These are phyloP conservation scores for Trichocladium uniseriatum DNA, from an alignment of 495 filamentous ascomycete species.

Conservation along the genomic window DNA sequence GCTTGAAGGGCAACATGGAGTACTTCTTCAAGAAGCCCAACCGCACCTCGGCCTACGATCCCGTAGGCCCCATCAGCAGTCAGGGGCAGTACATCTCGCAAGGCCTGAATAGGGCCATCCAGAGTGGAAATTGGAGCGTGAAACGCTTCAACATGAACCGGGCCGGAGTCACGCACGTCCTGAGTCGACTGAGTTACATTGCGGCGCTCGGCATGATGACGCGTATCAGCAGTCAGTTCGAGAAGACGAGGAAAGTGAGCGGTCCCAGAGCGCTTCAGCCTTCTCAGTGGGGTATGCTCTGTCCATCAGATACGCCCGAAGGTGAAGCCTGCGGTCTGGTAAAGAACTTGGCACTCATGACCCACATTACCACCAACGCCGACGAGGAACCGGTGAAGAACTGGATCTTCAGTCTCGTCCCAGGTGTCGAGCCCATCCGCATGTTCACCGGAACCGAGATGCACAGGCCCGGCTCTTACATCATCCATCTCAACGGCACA, in stretches of 20 bases:
- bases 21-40: conserved; percentile 87
- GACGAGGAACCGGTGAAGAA: conserved; percentile 81
- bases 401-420: conserved; percentile 71
- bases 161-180: conserved; percentile 91
- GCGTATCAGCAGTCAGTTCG: conserved; percentile 94
- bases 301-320: conserved; percentile 93
- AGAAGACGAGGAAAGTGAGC: conserved; percentile 92
- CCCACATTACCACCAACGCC: conserved; percentile 93
- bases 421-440: conserved; percentile 43
- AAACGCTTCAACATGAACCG: conserved; percentile 98
- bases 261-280: conserved; percentile 93
- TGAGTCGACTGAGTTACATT: conserved; percentile 93
- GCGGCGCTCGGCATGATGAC: conserved; percentile 99
- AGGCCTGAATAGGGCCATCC: conserved; percentile 87
- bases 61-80: conserved; percentile 61
- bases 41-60: conserved; percentile 77
- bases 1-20: conserved; percentile 84
- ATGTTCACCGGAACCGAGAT: conserved; percentile 70
- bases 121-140: conserved; percentile 94
- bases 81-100: conserved; percentile 75
- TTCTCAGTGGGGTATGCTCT: conserved; percentile 96
- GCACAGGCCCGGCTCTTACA: conserved; percentile 70
- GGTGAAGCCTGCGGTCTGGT: conserved; percentile 96
- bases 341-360: conserved; percentile 98
- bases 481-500: conserved; percentile 92